A percentile compares a stretch with the other conserved stretches of the same genome.
Conservation (phyloP, 202 grass and related monocot species). For the Musa balbisiana region DNA sequence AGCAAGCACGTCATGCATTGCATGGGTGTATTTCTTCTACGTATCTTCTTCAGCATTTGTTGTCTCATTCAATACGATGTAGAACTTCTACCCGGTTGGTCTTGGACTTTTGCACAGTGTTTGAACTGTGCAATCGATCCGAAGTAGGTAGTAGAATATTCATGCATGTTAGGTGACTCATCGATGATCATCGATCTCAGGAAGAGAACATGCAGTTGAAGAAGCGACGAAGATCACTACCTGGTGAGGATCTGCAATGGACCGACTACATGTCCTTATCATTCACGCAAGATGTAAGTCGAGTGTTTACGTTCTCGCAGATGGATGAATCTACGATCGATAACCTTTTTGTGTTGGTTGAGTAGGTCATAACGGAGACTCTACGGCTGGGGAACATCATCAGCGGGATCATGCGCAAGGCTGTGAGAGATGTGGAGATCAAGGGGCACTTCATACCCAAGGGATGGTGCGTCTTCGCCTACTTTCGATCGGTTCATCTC, state of each 20-base stretch:
- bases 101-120: not conserved
- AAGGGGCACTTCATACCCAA: conserved; percentile 91
- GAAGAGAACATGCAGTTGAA: conserved; percentile 88
- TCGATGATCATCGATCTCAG: conserved; percentile 21
- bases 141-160: not conserved
- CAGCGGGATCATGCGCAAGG: conserved; percentile 92
- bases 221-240: conserved; percentile 30
- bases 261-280: conserved; percentile 85
- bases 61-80: too few relatives aligned
- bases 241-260: conserved; percentile 62
- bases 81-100: too few relatives aligned
- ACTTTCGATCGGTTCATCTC: conserved; percentile 91
- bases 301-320: too few relatives aligned
- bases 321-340: not conserved
- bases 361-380: conserved; percentile 68
- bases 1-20: too few relatives aligned
- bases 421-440: conserved; percentile 63
- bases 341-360: not conserved
- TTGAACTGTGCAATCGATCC: too few relatives aligned
- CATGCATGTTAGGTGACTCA: not conserved
- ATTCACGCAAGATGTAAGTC: conserved; percentile 85
- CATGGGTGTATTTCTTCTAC: too few relatives aligned
- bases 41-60: too few relatives aligned
- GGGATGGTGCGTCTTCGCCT: conserved; percentile 83
- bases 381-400: conserved; percentile 87